phyloP scores from a whole-genome alignment of 257 asterid genomes.

The Solanum infundibuliforme region DNA sequence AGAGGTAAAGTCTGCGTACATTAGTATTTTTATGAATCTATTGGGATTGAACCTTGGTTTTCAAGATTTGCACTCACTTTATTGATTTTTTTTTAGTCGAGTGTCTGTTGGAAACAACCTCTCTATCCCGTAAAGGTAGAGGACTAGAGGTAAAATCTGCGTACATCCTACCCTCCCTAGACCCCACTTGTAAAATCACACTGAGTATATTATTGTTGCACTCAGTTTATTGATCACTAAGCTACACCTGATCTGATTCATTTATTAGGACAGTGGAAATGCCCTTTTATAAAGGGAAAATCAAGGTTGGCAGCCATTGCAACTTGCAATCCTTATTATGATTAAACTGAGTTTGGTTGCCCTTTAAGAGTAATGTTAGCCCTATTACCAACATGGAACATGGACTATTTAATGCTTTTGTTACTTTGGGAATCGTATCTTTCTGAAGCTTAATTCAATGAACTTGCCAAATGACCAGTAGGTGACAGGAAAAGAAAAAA shows the following conservation, averaged over 20 bases:
- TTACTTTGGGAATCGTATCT: background rate
- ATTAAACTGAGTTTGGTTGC: background rate
- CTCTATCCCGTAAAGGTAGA: background rate
- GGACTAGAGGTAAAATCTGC: background rate
- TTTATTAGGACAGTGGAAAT: background rate
- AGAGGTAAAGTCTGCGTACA: background rate
- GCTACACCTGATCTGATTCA: background rate
- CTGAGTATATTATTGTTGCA: background rate
- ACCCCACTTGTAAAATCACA: background rate
- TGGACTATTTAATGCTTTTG: background rate
- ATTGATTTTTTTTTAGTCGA: background rate
- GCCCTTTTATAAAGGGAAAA: background rate
- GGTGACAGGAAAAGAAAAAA: background rate
- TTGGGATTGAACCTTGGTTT: background rate
- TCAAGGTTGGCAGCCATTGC: background rate
- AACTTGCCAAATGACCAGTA: background rate
- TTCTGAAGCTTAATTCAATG: background rate
- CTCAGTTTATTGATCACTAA: background rate
- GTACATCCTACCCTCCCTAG: background rate
- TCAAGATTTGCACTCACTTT: background rate
- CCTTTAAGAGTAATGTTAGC: background rate
- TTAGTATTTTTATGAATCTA: background rate
- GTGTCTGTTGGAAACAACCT: background rate
- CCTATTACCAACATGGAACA: background rate
- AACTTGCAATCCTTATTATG: background rate